Evolutionary conservation across 345 rosid species (phyloP).

Genomic region (Citrus mangshanensis): DNA sequence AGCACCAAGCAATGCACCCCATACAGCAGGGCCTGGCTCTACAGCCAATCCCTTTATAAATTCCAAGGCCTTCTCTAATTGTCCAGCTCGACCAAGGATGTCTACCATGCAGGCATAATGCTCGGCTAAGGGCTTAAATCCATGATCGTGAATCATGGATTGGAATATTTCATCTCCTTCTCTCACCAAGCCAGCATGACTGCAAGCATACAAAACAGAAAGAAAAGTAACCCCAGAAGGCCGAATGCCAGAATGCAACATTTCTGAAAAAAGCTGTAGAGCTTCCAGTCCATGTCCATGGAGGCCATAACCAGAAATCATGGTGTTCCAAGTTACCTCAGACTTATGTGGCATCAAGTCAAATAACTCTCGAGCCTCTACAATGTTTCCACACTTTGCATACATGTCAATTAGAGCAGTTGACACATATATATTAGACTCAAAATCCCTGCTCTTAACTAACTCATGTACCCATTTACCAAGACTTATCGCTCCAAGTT

Average conservation of each 20-base stretch:
- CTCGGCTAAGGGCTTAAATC: constrained; percentile 58
- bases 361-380: constrained; percentile 58
- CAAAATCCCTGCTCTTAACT: constrained; percentile 45
- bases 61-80: constrained; percentile 55
- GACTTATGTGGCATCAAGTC: constrained; percentile 55
- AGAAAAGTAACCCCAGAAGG: constrained; percentile 72
- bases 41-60: constrained; percentile 57
- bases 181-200: constrained; percentile 74
- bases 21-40: constrained; percentile 62
- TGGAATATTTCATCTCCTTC: constrained; percentile 64
- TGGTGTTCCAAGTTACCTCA: constrained; percentile 82
- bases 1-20: constrained; percentile 76
- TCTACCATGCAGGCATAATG: constrained; percentile 87
- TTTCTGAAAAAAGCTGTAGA: constrained; percentile 48
- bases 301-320: constrained; percentile 80
- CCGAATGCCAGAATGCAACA: constrained; percentile 43
- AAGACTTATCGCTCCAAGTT: constrained; percentile 64
- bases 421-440: constrained; percentile 60
- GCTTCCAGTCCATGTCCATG: constrained; percentile 81
- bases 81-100: constrained; percentile 78
- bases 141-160: constrained; percentile 51
- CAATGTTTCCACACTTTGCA: constrained; percentile 77
- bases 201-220: constrained; percentile 70
- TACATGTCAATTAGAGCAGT: constrained; percentile 82
- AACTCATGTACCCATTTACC: constrained; percentile 70